phyloP scores from a whole-genome alignment of 2,329 filamentous ascomycete species.

The Sporothrix inflata region DNA sequence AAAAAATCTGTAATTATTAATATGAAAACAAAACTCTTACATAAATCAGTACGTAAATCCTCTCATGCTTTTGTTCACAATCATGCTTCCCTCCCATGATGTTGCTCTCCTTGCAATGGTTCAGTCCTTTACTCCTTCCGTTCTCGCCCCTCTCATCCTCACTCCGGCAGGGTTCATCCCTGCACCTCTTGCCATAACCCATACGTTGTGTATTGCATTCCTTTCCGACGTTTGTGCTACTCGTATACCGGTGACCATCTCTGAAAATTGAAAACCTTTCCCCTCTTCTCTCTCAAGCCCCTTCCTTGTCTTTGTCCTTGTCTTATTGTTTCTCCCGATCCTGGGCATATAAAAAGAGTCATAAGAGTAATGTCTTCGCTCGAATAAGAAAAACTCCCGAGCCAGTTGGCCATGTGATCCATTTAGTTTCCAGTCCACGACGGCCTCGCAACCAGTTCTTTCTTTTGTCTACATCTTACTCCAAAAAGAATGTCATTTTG shows the following conservation, averaged over 20 bases:
- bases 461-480: too few relatives aligned
- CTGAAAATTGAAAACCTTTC: not conserved
- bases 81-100: too few relatives aligned
- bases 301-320: not conserved
- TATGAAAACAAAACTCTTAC: too few relatives aligned
- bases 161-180: slow-evolving; percentile 9
- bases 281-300: not conserved
- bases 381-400: slow-evolving; percentile 8
- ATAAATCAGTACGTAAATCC: too few relatives aligned
- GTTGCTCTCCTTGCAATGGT: too few relatives aligned
- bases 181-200: slow-evolving; percentile 6
- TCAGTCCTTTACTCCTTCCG: not conserved
- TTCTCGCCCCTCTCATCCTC: not conserved
- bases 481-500: too few relatives aligned
- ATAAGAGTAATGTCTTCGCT: not conserved
- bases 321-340: not conserved
- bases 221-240: not conserved
- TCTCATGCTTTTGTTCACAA: too few relatives aligned
- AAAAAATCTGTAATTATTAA: too few relatives aligned
- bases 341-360: not conserved
- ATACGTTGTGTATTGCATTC: slow-evolving; percentile 3
- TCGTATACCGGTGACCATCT: not conserved
- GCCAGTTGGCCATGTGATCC: not conserved
- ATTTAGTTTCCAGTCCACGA: not conserved
- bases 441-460: not conserved